phyloP scores from a whole-genome alignment of 345 rosid genomes.

The Brassica incana region DNA sequence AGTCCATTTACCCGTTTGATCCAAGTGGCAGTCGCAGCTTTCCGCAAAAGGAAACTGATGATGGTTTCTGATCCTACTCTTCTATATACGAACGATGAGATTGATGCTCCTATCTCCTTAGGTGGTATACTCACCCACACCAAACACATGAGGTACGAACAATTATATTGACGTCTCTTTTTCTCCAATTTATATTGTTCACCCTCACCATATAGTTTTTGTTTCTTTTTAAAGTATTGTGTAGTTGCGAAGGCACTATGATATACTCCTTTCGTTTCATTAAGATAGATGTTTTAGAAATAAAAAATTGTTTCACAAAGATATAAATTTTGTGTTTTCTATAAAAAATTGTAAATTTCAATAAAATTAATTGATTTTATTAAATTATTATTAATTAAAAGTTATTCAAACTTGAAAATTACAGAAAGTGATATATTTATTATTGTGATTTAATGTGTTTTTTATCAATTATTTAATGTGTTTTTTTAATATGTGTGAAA shows the following conservation, averaged over 20 bases:
- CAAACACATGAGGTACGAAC: conserved; percentile 55
- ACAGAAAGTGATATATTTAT: too few relatives aligned
- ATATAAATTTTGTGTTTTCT: too few relatives aligned
- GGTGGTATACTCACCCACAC: conserved; percentile 68
- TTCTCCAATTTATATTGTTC: not conserved
- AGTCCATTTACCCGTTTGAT: conserved; percentile 87
- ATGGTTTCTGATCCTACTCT: conserved; percentile 45
- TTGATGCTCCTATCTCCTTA: conserved; percentile 72
- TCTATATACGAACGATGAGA: conserved; percentile 63
- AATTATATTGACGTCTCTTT: not conserved
- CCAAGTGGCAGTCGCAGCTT: conserved; percentile 70
- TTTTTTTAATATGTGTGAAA: too few relatives aligned
- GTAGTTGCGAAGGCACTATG: too few relatives aligned
- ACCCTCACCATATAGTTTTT: not conserved
- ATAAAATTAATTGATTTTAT: too few relatives aligned
- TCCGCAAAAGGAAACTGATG: conserved; percentile 59
- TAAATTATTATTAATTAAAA: too few relatives aligned
- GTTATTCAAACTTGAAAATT: too few relatives aligned
- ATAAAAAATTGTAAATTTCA: too few relatives aligned
- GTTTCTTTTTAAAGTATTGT: not conserved
- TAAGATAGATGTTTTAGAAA: too few relatives aligned
- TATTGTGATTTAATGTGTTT: too few relatives aligned
- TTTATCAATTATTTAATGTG: too few relatives aligned
- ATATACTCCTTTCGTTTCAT: not conserved
- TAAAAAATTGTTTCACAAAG: too few relatives aligned